These are phyloP conservation scores for Dryadomyces sulphureus DNA, from an alignment of 2,329 filamentous ascomycete genomes.

Conservation along the genomic window DNA sequence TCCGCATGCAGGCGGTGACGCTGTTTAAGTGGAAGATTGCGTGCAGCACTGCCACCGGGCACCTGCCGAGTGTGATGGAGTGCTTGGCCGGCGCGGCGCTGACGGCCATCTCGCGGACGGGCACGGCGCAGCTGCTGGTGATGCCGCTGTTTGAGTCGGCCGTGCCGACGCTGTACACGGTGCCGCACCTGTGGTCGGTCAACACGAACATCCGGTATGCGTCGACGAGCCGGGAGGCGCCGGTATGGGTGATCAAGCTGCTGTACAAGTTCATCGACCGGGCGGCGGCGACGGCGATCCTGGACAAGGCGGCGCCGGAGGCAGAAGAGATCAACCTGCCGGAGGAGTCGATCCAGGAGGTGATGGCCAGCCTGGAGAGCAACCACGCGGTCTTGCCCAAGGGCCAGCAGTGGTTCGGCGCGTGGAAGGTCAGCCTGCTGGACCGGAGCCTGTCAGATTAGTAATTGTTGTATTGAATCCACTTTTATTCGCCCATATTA, in stretches of 20 bases:
- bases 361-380: conserved; percentile 32
- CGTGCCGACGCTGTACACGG: neutral
- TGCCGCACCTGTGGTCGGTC: conserved; percentile 39
- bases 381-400: conserved; percentile 36
- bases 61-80: conserved; percentile 22
- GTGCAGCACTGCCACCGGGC: neutral
- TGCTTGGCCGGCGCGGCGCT: conserved; percentile 39
- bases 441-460: conserved; percentile 26
- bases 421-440: conserved; percentile 54
- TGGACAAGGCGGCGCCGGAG: conserved; percentile 36
- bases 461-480: neutral
- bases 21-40: conserved; percentile 43
- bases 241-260: conserved; percentile 33
- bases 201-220: conserved; percentile 40
- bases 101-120: conserved; percentile 39
- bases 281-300: conserved; percentile 29
- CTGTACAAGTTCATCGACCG: conserved; percentile 30
- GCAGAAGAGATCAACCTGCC: conserved; percentile 47
- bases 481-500: too few species aligned
- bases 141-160: conserved; percentile 20
- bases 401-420: conserved; percentile 39
- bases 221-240: conserved; percentile 20
- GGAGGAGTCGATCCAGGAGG: conserved; percentile 27
- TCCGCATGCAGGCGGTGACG: conserved; percentile 28
- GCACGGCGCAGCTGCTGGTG: conserved; percentile 41